These are phyloP conservation scores for Fusarium sp. DNA, from an alignment of 2,329 filamentous ascomycete species.

Conservation along the genomic window DNA sequence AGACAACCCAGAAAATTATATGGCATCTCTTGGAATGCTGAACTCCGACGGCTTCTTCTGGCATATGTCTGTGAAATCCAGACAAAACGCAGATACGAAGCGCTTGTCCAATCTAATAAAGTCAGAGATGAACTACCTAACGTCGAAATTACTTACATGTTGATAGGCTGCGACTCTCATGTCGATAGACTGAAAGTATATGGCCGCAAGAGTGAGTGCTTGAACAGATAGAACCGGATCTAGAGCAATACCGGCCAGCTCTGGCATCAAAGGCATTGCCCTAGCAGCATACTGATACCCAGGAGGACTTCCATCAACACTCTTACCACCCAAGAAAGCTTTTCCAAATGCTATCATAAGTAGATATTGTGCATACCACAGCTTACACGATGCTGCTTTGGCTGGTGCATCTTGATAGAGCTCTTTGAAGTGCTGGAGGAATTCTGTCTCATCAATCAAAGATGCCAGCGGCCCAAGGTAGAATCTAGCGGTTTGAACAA, in stretches of 20 bases:
- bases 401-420: constrained; percentile 38
- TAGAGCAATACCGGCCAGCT: constrained; percentile 44
- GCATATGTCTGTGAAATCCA: constrained; percentile 46
- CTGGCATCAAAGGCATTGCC: constrained; percentile 54
- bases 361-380: constrained; percentile 50
- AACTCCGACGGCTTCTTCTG: constrained; percentile 34
- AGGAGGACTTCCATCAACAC: constrained; percentile 45
- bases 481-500: constrained; percentile 42
- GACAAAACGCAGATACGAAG: constrained; percentile 49
- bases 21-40: constrained; percentile 46
- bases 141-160: constrained; percentile 43
- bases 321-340: constrained; percentile 44
- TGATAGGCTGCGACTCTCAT: constrained; percentile 54
- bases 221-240: constrained; percentile 41
- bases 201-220: constrained; percentile 50
- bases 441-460: constrained; percentile 37
- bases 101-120: constrained; percentile 47
- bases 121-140: neutral
- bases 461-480: constrained; percentile 35
- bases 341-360: constrained; percentile 50
- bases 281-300: constrained; percentile 54
- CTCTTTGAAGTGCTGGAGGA: constrained; percentile 35
- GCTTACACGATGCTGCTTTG: constrained; percentile 27
- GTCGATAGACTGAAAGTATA: constrained; percentile 56
- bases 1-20: constrained; percentile 48